Evolutionary conservation across 768 basidiomycete species (phyloP).

Genomic region (Guyanaporus albipodus): DNA sequence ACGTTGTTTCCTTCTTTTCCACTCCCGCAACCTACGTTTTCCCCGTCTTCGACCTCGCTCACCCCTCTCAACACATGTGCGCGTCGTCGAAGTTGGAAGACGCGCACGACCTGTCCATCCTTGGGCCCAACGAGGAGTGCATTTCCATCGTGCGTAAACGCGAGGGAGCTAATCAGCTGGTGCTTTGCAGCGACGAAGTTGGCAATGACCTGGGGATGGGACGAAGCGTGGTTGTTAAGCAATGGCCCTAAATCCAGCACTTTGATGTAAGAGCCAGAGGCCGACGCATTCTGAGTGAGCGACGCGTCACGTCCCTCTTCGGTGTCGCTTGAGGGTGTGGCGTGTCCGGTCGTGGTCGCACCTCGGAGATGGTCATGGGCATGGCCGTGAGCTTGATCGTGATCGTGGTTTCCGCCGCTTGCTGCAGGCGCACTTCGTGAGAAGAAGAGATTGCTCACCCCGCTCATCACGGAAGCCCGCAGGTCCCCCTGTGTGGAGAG

Average conservation of each 20-base stretch:
- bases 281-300: slow-evolving; percentile 5
- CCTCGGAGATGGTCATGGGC: slow-evolving; percentile 16
- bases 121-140: slow-evolving; percentile 44
- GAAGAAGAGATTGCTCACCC: slow-evolving; percentile 42
- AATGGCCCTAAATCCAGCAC: slow-evolving; percentile 52
- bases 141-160: slow-evolving; percentile 54
- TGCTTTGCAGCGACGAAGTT: slow-evolving; percentile 49
- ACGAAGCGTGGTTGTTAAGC: slow-evolving; percentile 14
- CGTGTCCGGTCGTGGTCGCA: slow-evolving; percentile 3
- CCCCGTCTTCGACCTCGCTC: background rate
- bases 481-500: slow-evolving; percentile 19
- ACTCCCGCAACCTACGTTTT: background rate
- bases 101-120: slow-evolving; percentile 52
- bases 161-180: slow-evolving; percentile 43
- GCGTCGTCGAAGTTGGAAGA: slow-evolving; percentile 42
- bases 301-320: slow-evolving; percentile 10
- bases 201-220: slow-evolving; percentile 34
- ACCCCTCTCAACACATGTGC: slow-evolving; percentile 18
- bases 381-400: slow-evolving; percentile 6
- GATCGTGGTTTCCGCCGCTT: slow-evolving; percentile 15
- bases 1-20: slow-evolving; percentile 1
- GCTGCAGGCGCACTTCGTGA: slow-evolving; percentile 60
- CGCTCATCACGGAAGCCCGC: slow-evolving; percentile 24
- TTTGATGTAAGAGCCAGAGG: slow-evolving; percentile 45
- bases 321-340: slow-evolving; percentile 10